Evolutionary conservation across 1,139 yeast species (phyloP), one percentile per base, ranked within the genome.

Genomic region (Sugiyamaella pinicola): DNA sequence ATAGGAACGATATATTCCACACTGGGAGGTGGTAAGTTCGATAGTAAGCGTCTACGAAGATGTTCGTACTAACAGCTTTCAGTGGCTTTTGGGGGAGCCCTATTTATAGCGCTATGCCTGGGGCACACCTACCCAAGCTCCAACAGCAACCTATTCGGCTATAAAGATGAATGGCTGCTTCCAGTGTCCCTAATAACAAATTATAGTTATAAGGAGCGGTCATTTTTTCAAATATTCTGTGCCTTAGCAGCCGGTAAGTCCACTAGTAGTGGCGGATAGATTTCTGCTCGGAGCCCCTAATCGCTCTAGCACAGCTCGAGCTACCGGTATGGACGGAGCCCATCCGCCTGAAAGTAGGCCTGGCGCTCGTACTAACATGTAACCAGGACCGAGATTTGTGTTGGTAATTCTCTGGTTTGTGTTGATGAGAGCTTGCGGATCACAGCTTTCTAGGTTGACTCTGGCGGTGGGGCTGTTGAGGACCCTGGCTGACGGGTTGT

Each of bases 241-340:
- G 95, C 79, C 2, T 66, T 87, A 44, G 85, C 95, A 1, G 77
- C 95, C 0, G 91, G 93, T 24, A 93, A 95, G 34, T 76, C 93
- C 59, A 18, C 15, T 28, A 10, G 28, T 28, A n/a, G 24, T 12
- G 17, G 10, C 12, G 4, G 8, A 12, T 8, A 7, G 35, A 8
- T 2, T 3, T 4, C 9, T 13, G 10, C 8, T 24, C 28, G 28
- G 28, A 28, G 4, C 4, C 15, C 9, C 12, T 12, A 18, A 28
- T n/a, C n/a, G n/a, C n/a, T n/a, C n/a, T n/a, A n/a, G n/a, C n/a
- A n/a, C n/a, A n/a, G n/a, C n/a, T n/a, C n/a, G n/a, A n/a, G n/a
- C n/a, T n/a, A n/a, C n/a, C n/a, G n/a, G n/a, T n/a, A n/a, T n/a
- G n/a, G n/a, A n/a, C n/a, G n/a, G n/a, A n/a, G n/a, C n/a, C n/a